phyloP scores from a whole-genome alignment of 129 eudicot genomes.

The Ambrosia trifida region DNA sequence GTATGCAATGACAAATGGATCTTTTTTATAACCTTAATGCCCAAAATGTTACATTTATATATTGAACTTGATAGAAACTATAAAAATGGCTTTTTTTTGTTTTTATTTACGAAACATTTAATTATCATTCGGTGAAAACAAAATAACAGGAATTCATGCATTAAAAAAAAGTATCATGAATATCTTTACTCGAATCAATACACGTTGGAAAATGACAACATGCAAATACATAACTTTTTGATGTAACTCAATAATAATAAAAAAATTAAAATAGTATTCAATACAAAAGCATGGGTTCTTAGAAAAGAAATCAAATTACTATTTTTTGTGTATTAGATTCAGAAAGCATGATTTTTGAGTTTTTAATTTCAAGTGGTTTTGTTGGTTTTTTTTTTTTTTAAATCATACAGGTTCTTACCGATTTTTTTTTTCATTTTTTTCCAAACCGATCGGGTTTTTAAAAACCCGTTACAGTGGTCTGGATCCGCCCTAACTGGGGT shows the following conservation, averaged over 20 bases:
- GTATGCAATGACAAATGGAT: background rate
- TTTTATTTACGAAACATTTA: background rate
- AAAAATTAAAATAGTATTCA: too few relatives aligned
- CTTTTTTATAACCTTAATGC: background rate
- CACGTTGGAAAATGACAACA: background rate
- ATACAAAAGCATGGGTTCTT: background rate
- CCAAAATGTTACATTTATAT: background rate
- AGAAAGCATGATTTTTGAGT: too few relatives aligned
- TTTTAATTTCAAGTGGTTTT: too few relatives aligned
- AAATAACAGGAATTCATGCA: background rate
- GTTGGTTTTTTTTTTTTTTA: too few relatives aligned
- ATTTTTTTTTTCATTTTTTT: too few relatives aligned
- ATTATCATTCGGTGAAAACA: background rate
- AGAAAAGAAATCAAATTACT: background rate
- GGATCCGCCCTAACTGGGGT: too few relatives aligned
- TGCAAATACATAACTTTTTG: background rate
- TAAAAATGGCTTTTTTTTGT: background rate
- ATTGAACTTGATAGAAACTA: background rate
- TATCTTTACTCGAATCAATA: background rate
- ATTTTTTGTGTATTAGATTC: background rate
- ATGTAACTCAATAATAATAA: background rate
- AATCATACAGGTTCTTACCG: too few relatives aligned
- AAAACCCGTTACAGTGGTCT: too few relatives aligned
- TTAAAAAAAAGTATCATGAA: background rate
- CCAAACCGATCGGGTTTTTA: too few relatives aligned